Percentiles rank a stretch among this genome's conserved stretches.
phyloP scores from a whole-genome alignment of 2,329 filamentous ascomycete species.

The Colletotrichum sp. region DNA sequence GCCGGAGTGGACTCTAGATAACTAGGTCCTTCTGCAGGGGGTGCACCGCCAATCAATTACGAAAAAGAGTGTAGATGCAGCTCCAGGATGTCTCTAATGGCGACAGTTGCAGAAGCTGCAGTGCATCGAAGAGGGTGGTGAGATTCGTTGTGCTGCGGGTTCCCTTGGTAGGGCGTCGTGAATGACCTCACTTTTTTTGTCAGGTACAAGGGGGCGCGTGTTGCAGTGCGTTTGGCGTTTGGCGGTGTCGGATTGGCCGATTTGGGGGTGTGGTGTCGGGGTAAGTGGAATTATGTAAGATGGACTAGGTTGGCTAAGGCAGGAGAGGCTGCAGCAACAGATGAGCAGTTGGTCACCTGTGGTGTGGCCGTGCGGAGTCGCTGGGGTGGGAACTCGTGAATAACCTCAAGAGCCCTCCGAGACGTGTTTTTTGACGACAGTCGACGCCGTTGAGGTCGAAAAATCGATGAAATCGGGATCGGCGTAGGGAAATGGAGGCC shows the following conservation, averaged over 20 bases:
- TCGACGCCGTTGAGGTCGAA: slow-evolving; percentile 8
- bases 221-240: slow-evolving; percentile 5
- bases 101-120: background rate
- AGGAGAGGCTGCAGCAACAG: slow-evolving; percentile 11
- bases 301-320: slow-evolving; percentile 11
- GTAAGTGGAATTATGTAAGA: slow-evolving; percentile 20
- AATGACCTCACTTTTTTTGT: slow-evolving; percentile 22
- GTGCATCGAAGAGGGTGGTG: background rate
- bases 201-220: slow-evolving; percentile 6
- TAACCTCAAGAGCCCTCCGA: slow-evolving; percentile 24
- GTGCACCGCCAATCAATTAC: background rate
- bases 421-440: slow-evolving; percentile 19
- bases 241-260: slow-evolving; percentile 12
- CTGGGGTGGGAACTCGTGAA: slow-evolving; percentile 22
- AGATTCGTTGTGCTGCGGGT: background rate
- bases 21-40: background rate
- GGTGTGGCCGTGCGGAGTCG: slow-evolving; percentile 22
- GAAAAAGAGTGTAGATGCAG: background rate
- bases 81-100: background rate
- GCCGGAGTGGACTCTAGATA: background rate
- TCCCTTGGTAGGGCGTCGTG: background rate
- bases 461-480: slow-evolving; percentile 27
- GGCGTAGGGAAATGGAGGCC: slow-evolving; percentile 23
- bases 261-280: background rate
- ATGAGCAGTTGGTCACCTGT: slow-evolving; percentile 19